Base-by-base conservation (phyloP, 2,329 filamentous ascomycete genomes). In the Fusarium miscanthi region DNA sequence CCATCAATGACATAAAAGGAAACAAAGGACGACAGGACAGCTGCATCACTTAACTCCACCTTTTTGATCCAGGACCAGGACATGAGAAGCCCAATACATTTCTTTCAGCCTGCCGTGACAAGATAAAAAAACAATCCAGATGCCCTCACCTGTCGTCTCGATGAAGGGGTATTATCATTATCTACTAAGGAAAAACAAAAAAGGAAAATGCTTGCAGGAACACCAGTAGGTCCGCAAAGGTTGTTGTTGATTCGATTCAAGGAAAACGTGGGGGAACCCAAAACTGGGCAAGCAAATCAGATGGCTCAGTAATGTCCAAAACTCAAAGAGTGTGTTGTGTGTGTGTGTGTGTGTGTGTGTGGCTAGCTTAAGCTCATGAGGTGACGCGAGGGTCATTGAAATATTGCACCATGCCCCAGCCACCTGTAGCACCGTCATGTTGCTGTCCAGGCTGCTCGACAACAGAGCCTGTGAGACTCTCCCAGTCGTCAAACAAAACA, bases 401-500 rank as follows among this genome's bases (percentile, higher is more conserved):
- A 69, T 81, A 82, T 54, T 78, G 79, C 73, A 81, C 75, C 77
- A 82, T 82, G 3, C 77, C 75, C 81, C 81, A 82, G 33, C 69
- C 76, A 46, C 70, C 62, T 38, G 56, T 45, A 46, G 62, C 41
- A 27, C 66, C 73, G 63, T 58, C 72, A 46, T 66, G 66, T 46
- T 76, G 79, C 51, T 77, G 77, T 27, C 74, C 60, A 14, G 69
- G 72, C 61, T 82, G 80, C 48, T 81, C 79, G 25, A 82, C 74
- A 25, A 82, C 78, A 27, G 80, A 75, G 27, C 80, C 79, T 30
- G 79, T 73, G 35, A 84, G 78, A 61, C 78, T 81, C 60, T 83
- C 82, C 83, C 83, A 85, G 65, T 84, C 82, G 5, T 84, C 81
- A 48, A 84, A 84, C 14, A 81, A 77, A 37, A 82, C 78, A 12